Evolutionary conservation across 1,284 basidiomycete species (phyloP).

Genomic region (Ganoderma multipileum): DNA sequence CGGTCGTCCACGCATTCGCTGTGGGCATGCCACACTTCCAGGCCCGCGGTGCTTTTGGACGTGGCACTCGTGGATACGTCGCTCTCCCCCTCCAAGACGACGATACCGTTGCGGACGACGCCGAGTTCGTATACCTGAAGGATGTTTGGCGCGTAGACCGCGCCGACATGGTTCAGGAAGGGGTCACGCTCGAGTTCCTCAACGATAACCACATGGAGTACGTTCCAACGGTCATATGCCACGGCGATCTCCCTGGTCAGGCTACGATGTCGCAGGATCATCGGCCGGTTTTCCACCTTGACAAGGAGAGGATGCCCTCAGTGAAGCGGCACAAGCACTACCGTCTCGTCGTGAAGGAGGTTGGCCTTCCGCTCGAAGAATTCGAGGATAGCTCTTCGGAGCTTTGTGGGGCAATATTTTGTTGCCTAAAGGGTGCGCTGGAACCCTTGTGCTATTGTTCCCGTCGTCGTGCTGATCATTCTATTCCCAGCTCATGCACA

Average conservation of each 20-base stretch:
- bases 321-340: slow-evolving; percentile 23
- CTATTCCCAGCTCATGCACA: neutral
- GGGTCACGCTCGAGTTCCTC: slow-evolving; percentile 30
- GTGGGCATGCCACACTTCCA: slow-evolving; percentile 21
- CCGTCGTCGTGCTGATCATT: neutral
- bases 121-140: slow-evolving; percentile 33
- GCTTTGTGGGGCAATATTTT: neutral
- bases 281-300: neutral
- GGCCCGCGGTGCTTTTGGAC: slow-evolving; percentile 3
- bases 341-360: slow-evolving; percentile 22
- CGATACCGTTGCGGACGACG: neutral
- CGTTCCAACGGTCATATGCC: slow-evolving; percentile 23
- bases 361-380: slow-evolving; percentile 16
- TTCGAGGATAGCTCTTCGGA: neutral
- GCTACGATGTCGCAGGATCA: slow-evolving; percentile 1
- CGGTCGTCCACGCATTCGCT: neutral
- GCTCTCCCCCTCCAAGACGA: slow-evolving; percentile 13
- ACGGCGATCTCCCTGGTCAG: slow-evolving; percentile 21
- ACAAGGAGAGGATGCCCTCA: neutral
- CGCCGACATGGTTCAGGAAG: slow-evolving; percentile 28
- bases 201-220: slow-evolving; percentile 23
- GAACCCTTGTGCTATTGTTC: neutral
- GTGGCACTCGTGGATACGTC: slow-evolving; percentile 19
- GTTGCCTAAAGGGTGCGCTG: slow-evolving; percentile 8
- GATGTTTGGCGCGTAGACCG: slow-evolving; percentile 35